These are phyloP conservation scores for Colletotrichum viniferum DNA, from an alignment of 2,329 filamentous ascomycete genomes.

Conservation along the genomic window DNA sequence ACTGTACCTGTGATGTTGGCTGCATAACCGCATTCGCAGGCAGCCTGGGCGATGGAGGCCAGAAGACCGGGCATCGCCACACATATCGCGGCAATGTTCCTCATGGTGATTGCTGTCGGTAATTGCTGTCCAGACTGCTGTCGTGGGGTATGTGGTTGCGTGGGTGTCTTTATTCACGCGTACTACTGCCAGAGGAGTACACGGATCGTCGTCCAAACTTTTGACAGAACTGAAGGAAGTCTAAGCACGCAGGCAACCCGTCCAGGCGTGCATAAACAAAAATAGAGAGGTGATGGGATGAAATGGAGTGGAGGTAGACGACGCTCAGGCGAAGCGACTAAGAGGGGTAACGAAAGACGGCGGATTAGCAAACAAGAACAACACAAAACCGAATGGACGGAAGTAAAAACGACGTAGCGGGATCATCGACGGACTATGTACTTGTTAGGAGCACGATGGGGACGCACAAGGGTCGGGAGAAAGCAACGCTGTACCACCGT, in stretches of 20 bases:
- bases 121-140: not conserved
- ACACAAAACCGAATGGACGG: not conserved
- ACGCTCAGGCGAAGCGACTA: not conserved
- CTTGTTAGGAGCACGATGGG: not conserved
- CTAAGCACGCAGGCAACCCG: not conserved
- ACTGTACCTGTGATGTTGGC: constrained; percentile 48
- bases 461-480: not conserved
- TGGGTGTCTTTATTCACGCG: not conserved
- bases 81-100: not conserved
- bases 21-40: constrained; percentile 77
- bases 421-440: not conserved
- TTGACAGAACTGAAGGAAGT: not conserved
- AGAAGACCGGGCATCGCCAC: constrained; percentile 18
- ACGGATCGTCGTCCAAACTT: not conserved
- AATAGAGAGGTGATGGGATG: not conserved
- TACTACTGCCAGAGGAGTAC: not conserved
- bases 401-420: not conserved
- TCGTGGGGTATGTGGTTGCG: not conserved
- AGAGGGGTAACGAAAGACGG: not conserved
- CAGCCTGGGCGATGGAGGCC: constrained; percentile 19
- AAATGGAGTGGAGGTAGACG: not conserved
- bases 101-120: not conserved
- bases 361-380: not conserved
- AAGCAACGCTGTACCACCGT: not conserved
- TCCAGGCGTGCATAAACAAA: not conserved